Conservation (phyloP, 495 filamentous ascomycete genomes). For the Cercophora samala region DNA sequence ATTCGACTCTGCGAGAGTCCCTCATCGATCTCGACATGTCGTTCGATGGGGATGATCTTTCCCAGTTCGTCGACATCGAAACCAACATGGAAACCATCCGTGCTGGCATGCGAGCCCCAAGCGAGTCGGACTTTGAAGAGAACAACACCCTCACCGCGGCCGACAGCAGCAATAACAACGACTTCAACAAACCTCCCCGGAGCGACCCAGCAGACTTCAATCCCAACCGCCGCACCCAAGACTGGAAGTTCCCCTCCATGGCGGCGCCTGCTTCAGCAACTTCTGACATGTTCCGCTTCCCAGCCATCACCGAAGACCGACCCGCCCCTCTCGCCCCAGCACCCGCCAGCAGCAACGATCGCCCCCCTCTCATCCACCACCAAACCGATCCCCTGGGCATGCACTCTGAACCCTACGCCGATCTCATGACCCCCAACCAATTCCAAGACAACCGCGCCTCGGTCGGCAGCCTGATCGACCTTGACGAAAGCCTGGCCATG, state of each 20-base stretch:
- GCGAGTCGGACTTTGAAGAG: slow-evolving; percentile 44
- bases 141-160: not conserved
- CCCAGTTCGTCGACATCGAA: slow-evolving; percentile 56
- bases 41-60: slow-evolving; percentile 45
- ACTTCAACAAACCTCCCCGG: slow-evolving; percentile 47
- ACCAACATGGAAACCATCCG: slow-evolving; percentile 61
- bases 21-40: slow-evolving; percentile 57
- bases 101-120: slow-evolving; percentile 43
- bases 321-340: slow-evolving; percentile 16
- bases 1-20: slow-evolving; percentile 50
- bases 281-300: slow-evolving; percentile 49
- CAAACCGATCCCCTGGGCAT: slow-evolving; percentile 47
- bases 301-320: slow-evolving; percentile 36
- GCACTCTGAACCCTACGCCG: slow-evolving; percentile 42
- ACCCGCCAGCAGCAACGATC: slow-evolving; percentile 24
- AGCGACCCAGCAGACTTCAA: slow-evolving; percentile 51
- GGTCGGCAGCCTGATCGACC: slow-evolving; percentile 37
- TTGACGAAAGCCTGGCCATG: slow-evolving; percentile 10
- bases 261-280: slow-evolving; percentile 48
- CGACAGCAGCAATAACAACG: slow-evolving; percentile 21
- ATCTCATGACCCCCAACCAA: slow-evolving; percentile 25
- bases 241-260: slow-evolving; percentile 61
- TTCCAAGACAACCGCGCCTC: slow-evolving; percentile 38
- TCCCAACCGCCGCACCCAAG: slow-evolving; percentile 51
- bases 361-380: slow-evolving; percentile 49